A percentile compares a stretch with the other conserved stretches of the same genome.
Conservation (phyloP, 768 basidiomycete genomes). For the Xerocomellus dryophilus region DNA sequence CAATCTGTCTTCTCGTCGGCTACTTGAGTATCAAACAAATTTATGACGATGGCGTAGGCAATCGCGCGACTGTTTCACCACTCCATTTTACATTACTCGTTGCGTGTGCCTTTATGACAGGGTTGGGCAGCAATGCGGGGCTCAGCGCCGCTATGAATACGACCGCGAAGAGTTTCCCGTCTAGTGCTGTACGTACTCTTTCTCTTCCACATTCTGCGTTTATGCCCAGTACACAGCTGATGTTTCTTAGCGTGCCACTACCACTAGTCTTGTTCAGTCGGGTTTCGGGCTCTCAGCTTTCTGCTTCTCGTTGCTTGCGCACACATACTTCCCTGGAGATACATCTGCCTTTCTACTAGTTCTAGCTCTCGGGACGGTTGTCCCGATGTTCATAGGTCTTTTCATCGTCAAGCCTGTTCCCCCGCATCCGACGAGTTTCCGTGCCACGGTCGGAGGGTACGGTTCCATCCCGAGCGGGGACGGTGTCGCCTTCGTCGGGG, state of each 20-base stretch:
- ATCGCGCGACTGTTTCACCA: conserved; percentile 36
- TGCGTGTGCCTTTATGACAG: conserved; percentile 67
- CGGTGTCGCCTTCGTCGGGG: conserved; percentile 22
- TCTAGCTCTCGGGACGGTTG: conserved; percentile 72
- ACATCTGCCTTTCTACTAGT: conserved; percentile 74
- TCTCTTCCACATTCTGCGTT: background rate
- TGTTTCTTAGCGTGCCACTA: conserved; percentile 58
- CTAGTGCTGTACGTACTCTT: conserved; percentile 50
- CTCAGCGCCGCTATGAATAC: conserved; percentile 70
- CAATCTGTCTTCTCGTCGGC: conserved; percentile 59
- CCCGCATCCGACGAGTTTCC: conserved; percentile 38
- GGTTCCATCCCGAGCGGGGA: conserved; percentile 18
- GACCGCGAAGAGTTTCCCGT: conserved; percentile 80
- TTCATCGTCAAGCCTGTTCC: conserved; percentile 72
- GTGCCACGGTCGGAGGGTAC: conserved; percentile 12
- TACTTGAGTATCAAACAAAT: conserved; percentile 73
- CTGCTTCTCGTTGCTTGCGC: conserved; percentile 77
- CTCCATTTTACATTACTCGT: conserved; percentile 51
- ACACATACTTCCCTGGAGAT: conserved; percentile 69
- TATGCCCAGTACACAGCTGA: background rate
- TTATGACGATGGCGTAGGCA: conserved; percentile 53
- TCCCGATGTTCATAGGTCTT: conserved; percentile 77
- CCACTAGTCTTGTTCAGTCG: conserved; percentile 75
- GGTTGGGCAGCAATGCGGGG: conserved; percentile 73
- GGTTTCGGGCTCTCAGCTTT: conserved; percentile 92